phyloP scores from a whole-genome alignment of 768 basidiomycete species.

The Peribolospora baueri region DNA sequence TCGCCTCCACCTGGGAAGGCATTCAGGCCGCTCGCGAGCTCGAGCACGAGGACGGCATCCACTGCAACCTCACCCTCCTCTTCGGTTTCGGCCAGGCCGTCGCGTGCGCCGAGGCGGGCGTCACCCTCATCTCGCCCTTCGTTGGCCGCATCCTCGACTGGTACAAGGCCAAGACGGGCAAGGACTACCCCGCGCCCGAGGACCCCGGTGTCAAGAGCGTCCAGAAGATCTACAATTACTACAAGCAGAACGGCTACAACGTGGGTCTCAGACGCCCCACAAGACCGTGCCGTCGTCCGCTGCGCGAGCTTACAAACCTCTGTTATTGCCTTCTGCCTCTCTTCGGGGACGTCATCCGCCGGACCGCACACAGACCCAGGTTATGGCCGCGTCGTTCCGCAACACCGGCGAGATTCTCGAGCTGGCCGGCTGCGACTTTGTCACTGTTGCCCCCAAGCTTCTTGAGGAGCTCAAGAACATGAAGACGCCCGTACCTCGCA shows the following conservation, averaged over 20 bases:
- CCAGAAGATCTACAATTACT: constrained; percentile 83
- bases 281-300: constrained; percentile 41
- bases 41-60: constrained; percentile 74
- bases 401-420: constrained; percentile 84
- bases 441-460: constrained; percentile 75
- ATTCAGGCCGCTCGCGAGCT: constrained; percentile 96
- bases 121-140: constrained; percentile 97
- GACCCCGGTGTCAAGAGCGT: constrained; percentile 94
- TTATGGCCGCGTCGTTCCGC: constrained; percentile 99
- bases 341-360: no score
- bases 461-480: constrained; percentile 82
- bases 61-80: constrained; percentile 95
- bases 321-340: no score
- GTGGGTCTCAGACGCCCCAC: no score
- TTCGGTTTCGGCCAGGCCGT: constrained; percentile 98
- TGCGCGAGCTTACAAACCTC: no score
- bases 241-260: constrained; percentile 82
- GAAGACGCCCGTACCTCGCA: constrained; percentile 52
- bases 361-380: constrained; percentile 16
- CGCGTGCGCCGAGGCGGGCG: constrained; percentile 92
- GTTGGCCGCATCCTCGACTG: constrained; percentile 86
- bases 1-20: constrained; percentile 97
- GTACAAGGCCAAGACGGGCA: constrained; percentile 69
- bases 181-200: constrained; percentile 64
- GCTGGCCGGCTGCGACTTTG: constrained; percentile 88